Base-by-base conservation (phyloP, 805 yeast genomes). In the Candida palmyrensis region DNA sequence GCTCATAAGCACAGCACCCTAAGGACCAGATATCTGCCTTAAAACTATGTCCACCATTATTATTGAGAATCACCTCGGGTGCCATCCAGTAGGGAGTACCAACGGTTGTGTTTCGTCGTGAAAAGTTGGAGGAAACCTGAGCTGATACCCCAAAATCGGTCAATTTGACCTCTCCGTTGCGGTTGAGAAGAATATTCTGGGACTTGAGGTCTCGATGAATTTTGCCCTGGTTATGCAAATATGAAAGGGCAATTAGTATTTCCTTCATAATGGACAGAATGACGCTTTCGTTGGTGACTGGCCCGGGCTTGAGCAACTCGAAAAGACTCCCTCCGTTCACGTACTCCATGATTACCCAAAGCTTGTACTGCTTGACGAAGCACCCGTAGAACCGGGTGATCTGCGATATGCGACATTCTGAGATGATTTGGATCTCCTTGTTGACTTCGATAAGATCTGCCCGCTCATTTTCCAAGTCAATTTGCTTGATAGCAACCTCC, bases 291-390 rank as follows among this genome's bases (percentile, higher is more conserved):
- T 81, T 85, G 9, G 63, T 56, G 26, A 82, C 71, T 0, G 83
- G 76, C 0, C 83, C 67, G 0, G 82, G 76, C 19, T 65, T 59
- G 26, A 82, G 51, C 22, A 84, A 55, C 37, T 83, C 92, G 28
- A 76, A 67, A 30, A 84, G 68, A 4, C 87, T 77, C 3, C 94
- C 94, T 0, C 88, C 92, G 24, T 81, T 79, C n/a, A 82, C 69
- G 51, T 59, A 79, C 53, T 83, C 94, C 92, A 83, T 84, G 9
- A 82, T 68, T 33, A 83, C 82, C 88, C 89, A 82, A 10, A 83
- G 65, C 51, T 80, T 80, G 50, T 70, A 75, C 24, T 80, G 79
- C 42, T 72, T 71, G 20, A 81, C 79, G 51, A 82, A 81, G 40
- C 86, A 79, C 7, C 90, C 92, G 45, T 73, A 66, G 47, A 80